Percentiles rank a stretch among this genome's conserved stretches.
Evolutionary conservation across 345 rosid species (phyloP).

Genomic region (Corymbia maculata): DNA sequence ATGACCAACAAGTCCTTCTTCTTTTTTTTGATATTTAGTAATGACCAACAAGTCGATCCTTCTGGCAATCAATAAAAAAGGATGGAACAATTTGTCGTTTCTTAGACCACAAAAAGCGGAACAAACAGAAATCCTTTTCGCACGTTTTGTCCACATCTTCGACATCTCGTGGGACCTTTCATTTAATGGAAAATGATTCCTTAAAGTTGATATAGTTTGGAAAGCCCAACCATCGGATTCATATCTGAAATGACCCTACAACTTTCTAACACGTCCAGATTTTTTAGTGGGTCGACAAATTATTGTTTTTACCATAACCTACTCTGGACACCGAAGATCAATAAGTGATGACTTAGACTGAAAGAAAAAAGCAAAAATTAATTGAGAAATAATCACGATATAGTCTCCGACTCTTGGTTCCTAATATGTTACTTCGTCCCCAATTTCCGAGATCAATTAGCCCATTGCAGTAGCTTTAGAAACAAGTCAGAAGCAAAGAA

Average conservation of each 20-base stretch:
- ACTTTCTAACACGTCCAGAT: not conserved
- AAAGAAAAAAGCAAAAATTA: too few relatives aligned
- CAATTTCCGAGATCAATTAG: not conserved
- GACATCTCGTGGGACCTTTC: not conserved
- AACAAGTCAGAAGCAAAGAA: not conserved
- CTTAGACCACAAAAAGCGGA: not conserved
- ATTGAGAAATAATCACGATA: not conserved
- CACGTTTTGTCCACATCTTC: not conserved
- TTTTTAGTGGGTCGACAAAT: not conserved
- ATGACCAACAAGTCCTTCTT: too few relatives aligned
- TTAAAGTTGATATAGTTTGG: not conserved
- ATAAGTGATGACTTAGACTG: not conserved
- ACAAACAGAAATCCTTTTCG: too few relatives aligned
- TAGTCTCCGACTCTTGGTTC: not conserved
- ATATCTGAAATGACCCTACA: not conserved
- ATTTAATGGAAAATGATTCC: not conserved
- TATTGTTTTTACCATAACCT: not conserved
- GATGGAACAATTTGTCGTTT: not conserved
- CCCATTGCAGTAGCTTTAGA: not conserved
- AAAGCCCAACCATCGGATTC: not conserved
- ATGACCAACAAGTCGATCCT: not conserved
- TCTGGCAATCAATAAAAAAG: not conserved
- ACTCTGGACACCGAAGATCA: not conserved
- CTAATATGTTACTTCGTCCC: not conserved
- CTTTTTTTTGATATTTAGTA: too few relatives aligned